These are phyloP conservation scores for Pistacia atlantica DNA, from an alignment of 345 rosid genomes.

Conservation along the genomic window DNA sequence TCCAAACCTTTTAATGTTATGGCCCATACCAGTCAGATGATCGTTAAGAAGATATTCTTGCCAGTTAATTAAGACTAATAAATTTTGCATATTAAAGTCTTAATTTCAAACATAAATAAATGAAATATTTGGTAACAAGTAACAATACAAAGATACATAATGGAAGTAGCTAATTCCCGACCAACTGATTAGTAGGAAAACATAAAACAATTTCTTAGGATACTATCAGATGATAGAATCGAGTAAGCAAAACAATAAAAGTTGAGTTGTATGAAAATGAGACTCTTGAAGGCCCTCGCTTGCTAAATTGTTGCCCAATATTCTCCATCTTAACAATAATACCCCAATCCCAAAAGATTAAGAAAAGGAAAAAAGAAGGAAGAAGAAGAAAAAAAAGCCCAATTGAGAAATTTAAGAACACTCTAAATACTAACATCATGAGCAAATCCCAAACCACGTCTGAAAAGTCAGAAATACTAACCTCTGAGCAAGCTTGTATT, in stretches of 20 bases:
- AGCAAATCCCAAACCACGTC: conserved; percentile 1
- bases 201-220: not conserved
- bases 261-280: not conserved
- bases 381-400: not conserved
- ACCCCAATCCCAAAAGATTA: not conserved
- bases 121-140: not conserved
- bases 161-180: not conserved
- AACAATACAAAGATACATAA: not conserved
- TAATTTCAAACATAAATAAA: not conserved
- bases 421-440: not conserved
- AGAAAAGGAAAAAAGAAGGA: not conserved
- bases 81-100: not conserved
- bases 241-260: not conserved
- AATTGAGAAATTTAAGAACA: not conserved
- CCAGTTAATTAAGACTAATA: not conserved
- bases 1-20: not conserved
- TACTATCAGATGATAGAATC: not conserved
- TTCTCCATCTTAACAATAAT: not conserved
- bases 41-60: not conserved
- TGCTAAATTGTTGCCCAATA: not conserved
- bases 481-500: conserved; percentile 96
- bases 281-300: not conserved
- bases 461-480: conserved; percentile 28
- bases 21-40: not conserved
- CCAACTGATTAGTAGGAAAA: not conserved